Conservation (phyloP, 1,284 basidiomycete species). For the Tylopilus orsonianus region DNA sequence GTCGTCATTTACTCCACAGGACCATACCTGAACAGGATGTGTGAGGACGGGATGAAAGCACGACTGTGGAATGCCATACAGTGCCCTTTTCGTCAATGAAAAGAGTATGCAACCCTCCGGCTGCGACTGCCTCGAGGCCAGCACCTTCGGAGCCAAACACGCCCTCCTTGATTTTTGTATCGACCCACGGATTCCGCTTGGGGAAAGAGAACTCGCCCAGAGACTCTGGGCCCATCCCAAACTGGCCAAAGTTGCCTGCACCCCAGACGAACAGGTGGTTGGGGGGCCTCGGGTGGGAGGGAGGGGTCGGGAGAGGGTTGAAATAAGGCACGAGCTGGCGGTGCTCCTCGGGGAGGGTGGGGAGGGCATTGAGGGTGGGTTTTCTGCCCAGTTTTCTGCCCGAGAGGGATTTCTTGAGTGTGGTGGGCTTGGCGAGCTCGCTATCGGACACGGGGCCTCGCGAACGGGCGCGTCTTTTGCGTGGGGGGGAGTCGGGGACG, state of each 20-base stretch:
- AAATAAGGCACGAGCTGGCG: conserved; percentile 53
- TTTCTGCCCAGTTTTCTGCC: conserved; percentile 37
- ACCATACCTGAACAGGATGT: conserved; percentile 60
- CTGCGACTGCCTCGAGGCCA: conserved; percentile 74
- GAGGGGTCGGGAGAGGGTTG: conserved; percentile 57
- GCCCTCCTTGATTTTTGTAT: conserved; percentile 61
- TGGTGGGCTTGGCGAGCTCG: conserved; percentile 24
- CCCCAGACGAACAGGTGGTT: conserved; percentile 82
- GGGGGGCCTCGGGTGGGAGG: conserved; percentile 51
- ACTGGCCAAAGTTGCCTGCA: conserved; percentile 85
- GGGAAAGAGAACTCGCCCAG: conserved; percentile 73
- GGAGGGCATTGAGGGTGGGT: conserved; percentile 36
- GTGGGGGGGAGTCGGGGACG: conserved; percentile 32
- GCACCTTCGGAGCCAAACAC: conserved; percentile 66
- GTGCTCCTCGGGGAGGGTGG: conserved; percentile 33
- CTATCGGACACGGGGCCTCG: conserved; percentile 29
- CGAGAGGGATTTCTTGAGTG: conserved; percentile 23
- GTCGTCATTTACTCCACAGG: conserved; percentile 91
- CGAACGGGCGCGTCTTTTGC: conserved; percentile 44
- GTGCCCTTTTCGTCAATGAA: conserved; percentile 83
- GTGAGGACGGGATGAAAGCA: conserved; percentile 6
- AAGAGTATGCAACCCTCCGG: conserved; percentile 84
- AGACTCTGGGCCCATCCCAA: conserved; percentile 76
- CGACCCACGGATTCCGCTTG: conserved; percentile 64
- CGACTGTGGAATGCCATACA: conserved; percentile 46